Percentiles rank a stretch among this genome's conserved stretches.
Evolutionary conservation across 2,329 filamentous ascomycete genomes (phyloP).

Genomic region (Lasiodiplodia gonubiensis): DNA sequence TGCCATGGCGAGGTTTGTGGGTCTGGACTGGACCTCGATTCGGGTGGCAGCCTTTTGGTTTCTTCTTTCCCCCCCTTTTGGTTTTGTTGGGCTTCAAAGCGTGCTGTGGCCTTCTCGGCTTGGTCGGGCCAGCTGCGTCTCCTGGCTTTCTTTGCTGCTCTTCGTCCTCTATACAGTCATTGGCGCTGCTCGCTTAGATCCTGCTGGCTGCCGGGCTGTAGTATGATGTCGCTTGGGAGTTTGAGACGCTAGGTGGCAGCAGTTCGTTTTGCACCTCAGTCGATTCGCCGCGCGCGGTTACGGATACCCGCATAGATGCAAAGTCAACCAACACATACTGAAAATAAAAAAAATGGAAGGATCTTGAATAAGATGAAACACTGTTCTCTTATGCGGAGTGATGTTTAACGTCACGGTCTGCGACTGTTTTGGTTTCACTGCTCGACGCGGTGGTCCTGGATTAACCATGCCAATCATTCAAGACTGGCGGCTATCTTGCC

Average conservation of each 20-base stretch:
- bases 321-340: not conserved
- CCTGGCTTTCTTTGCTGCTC: not conserved
- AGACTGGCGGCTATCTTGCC: not conserved
- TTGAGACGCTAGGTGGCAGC: not conserved
- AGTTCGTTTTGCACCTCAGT: not conserved
- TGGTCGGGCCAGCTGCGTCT: not conserved
- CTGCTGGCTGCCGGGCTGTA: slow-evolving; percentile 19
- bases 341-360: slow-evolving; percentile 25
- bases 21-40: not conserved
- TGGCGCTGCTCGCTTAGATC: slow-evolving; percentile 13
- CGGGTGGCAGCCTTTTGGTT: slow-evolving; percentile 1
- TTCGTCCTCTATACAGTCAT: not conserved
- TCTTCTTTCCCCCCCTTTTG: slow-evolving; percentile 9
- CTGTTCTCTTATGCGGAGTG: not conserved
- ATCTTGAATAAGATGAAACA: slow-evolving; percentile 12
- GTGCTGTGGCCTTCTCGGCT: slow-evolving; percentile 14
- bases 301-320: slow-evolving; percentile 3
- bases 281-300: not conserved
- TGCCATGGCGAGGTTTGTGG: not conserved
- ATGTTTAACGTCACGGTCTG: not conserved
- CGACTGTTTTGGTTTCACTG: slow-evolving; percentile 1
- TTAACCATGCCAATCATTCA: not conserved
- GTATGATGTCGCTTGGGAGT: too few relatives aligned
- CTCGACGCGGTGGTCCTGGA: not conserved
- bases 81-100: slow-evolving; percentile 2